Evolutionary conservation across 2,329 filamentous ascomycete genomes (phyloP).

Genomic region (Colletotrichum viniferum): DNA sequence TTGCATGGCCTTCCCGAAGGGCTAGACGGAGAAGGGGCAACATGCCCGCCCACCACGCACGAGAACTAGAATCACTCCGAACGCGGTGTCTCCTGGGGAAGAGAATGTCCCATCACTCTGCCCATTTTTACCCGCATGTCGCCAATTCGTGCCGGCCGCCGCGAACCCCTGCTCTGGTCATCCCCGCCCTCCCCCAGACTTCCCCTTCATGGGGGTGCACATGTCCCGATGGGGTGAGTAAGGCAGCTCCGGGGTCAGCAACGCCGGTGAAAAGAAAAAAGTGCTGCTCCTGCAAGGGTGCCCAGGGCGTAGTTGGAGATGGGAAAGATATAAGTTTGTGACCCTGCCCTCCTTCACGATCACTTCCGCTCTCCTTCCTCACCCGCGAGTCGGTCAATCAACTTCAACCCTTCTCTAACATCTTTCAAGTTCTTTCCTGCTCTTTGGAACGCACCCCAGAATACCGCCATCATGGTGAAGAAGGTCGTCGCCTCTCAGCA

Average conservation of each 20-base stretch:
- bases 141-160: conserved; percentile 18
- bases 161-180: conserved; percentile 20
- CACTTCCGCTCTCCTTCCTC: neutral
- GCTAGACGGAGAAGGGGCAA: neutral
- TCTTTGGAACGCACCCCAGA: neutral
- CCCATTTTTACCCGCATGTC: conserved; percentile 24
- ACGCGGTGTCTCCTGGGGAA: neutral
- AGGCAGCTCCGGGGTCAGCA: conserved; percentile 13
- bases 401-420: conserved; percentile 3
- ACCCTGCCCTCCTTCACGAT: neutral
- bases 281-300: neutral
- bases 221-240: conserved; percentile 13
- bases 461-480: conserved; percentile 17
- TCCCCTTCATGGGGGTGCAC: conserved; percentile 1
- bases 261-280: neutral
- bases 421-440: neutral
- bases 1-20: neutral
- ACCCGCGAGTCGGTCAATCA: conserved; percentile 18
- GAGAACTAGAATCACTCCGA: neutral
- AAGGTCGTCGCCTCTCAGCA: conserved; percentile 17
- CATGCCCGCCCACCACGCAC: neutral
- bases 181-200: conserved; percentile 8
- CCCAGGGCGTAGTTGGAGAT: neutral
- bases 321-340: conserved; percentile 8
- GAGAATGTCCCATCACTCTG: conserved; percentile 18